Percentiles rank a stretch among this genome's conserved stretches.
Conservation (phyloP, 345 rosid genomes). For the Aethionema arabicum region DNA sequence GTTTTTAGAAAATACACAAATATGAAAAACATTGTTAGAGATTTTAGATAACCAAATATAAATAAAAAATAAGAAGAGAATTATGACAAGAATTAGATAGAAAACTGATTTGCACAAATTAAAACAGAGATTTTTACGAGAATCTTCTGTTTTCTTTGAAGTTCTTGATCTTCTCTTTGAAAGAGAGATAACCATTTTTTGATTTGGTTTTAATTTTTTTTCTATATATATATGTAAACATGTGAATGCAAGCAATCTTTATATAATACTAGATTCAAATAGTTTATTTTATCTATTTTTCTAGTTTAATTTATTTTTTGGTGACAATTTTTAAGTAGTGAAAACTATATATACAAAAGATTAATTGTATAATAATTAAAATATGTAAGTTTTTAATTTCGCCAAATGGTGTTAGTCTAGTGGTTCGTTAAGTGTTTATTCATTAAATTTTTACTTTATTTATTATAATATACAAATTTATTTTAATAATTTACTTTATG, state of each 20-base stretch:
- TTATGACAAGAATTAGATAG: conserved; percentile 41
- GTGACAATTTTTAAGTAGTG: no score
- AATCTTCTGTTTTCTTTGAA: conserved; percentile 22
- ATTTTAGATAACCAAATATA: conserved; percentile 57
- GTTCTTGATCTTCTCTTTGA: conserved; percentile 22
- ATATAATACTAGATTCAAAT: neutral
- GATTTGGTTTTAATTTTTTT: neutral
- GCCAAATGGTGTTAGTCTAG: no score
- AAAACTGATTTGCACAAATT: conserved; percentile 18
- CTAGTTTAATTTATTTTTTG: no score
- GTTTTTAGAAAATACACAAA: conserved; percentile 70
- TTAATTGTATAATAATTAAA: no score
- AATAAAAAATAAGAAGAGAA: conserved; percentile 44
- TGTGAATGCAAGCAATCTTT: conserved; percentile 1
- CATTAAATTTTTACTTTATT: no score
- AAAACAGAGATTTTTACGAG: conserved; percentile 11
- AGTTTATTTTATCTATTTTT: no score
- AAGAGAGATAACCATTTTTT: conserved; percentile 16
- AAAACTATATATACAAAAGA: no score
- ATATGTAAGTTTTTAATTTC: no score
- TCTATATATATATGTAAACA: neutral
- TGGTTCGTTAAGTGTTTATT: no score
- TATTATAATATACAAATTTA: no score
- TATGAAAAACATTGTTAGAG: conserved; percentile 55
- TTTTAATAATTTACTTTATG: no score